A percentile compares a stretch with the other conserved stretches of the same genome.
These are phyloP conservation scores for Cryptosporidium xiaoi DNA, from an alignment of 169 alveolate genomes.

Conservation along the genomic window DNA sequence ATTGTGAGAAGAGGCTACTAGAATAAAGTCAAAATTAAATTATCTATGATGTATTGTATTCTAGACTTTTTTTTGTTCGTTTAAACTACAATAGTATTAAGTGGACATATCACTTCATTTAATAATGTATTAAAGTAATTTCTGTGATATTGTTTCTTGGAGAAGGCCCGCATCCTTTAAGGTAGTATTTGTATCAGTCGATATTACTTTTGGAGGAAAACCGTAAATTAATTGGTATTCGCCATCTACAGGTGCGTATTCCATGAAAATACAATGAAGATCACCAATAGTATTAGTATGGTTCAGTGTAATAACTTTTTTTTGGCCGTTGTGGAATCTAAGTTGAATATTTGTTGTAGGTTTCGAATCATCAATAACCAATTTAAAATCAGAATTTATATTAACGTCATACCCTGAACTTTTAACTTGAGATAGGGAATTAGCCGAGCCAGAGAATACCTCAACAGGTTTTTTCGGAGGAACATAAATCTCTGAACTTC, in stretches of 20 bases:
- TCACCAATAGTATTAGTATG: conserved; percentile 79
- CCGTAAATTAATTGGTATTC: conserved; percentile 83
- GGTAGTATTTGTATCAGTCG: conserved; percentile 62
- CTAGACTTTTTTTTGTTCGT: not conserved
- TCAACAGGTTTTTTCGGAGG: conserved; percentile 72
- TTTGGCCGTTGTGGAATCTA: conserved; percentile 89
- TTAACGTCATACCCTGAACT: conserved; percentile 74
- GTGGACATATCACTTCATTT: not conserved
- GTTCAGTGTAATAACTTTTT: conserved; percentile 81
- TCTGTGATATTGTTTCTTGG: conserved; percentile 75
- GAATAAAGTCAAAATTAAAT: too few species aligned
- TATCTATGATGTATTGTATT: not conserved
- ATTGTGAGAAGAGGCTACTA: too few species aligned
- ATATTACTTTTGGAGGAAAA: conserved; percentile 84
- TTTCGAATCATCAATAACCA: conserved; percentile 78
- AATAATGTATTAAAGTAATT: conserved; percentile 9
- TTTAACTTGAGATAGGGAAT: conserved; percentile 74
- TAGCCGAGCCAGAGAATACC: conserved; percentile 85
- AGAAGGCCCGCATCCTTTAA: conserved; percentile 77
- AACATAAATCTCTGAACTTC: conserved; percentile 75
- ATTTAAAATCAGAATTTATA: conserved; percentile 2
- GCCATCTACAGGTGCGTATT: conserved; percentile 89
- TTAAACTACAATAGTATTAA: not conserved
- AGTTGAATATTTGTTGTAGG: conserved; percentile 85
- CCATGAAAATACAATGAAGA: conserved; percentile 81